These are phyloP conservation scores for Massarina eburnea DNA, from an alignment of 2,329 filamentous ascomycete species.

Conservation along the genomic window DNA sequence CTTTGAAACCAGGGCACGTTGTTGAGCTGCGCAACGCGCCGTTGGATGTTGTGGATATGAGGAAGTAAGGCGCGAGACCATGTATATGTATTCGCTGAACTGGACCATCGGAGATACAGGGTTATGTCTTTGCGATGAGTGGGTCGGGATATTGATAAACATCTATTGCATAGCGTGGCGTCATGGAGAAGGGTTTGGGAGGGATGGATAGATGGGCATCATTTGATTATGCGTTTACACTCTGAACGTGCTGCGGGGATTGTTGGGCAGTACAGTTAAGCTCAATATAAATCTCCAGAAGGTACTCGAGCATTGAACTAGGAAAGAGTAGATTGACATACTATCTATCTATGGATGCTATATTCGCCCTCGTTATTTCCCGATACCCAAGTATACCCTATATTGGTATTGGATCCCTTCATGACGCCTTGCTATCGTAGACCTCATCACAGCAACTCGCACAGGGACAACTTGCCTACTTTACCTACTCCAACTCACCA, in stretches of 20 bases:
- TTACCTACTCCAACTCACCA: constrained; percentile 33
- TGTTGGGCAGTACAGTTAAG: no score
- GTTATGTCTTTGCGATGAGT: neutral
- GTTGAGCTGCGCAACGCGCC: constrained; percentile 58
- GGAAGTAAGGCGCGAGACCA: constrained; percentile 25
- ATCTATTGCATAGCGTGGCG: constrained; percentile 1
- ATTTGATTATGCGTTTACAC: neutral
- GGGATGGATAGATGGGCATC: neutral
- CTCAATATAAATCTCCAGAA: no score
- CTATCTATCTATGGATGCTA: neutral
- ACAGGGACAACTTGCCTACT: neutral
- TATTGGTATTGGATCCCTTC: neutral
- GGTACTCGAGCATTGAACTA: no score
- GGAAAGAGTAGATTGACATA: neutral
- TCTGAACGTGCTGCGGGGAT: no score
- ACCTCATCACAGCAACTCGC: neutral
- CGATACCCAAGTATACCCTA: neutral
- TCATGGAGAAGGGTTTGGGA: neutral
- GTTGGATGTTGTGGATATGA: constrained; percentile 68
- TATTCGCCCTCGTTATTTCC: neutral
- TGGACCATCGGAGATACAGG: neutral
- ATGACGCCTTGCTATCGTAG: constrained; percentile 6
- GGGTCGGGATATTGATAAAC: neutral
- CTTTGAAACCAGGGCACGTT: constrained; percentile 60
- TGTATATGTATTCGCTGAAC: constrained; percentile 1